Conservation (phyloP, 179 eudicot genomes). For the Nepenthes alata region DNA sequence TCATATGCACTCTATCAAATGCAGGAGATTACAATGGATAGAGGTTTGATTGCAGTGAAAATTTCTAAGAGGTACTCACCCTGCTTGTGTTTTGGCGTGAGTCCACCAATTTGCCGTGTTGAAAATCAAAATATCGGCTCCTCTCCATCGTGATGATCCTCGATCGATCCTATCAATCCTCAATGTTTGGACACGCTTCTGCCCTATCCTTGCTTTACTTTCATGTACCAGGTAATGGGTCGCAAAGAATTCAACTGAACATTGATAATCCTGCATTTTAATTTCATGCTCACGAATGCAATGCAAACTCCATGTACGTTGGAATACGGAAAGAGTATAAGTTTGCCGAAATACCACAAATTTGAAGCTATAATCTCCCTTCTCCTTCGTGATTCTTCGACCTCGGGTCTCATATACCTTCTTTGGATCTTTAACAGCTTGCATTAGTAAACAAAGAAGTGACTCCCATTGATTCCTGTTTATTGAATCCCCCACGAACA, state of each 20-base stretch:
- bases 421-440: constrained; percentile 69
- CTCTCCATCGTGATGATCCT: constrained; percentile 85
- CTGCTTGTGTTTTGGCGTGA: constrained; percentile 80
- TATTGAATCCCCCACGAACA: constrained; percentile 89
- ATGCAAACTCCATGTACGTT: neutral
- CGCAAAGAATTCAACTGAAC: constrained; percentile 81
- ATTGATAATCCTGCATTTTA: constrained; percentile 65
- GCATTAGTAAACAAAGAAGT: constrained; percentile 75
- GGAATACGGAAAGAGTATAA: neutral
- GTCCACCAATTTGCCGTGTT: constrained; percentile 98
- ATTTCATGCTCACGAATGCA: neutral
- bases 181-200: constrained; percentile 63
- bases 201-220: constrained; percentile 74
- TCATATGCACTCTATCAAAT: no score
- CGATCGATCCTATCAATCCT: constrained; percentile 69
- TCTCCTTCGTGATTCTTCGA: constrained; percentile 68
- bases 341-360: constrained; percentile 43
- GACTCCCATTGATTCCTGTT: constrained; percentile 98
- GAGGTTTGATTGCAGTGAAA: no score
- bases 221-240: constrained; percentile 88
- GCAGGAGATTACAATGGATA: no score
- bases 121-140: constrained; percentile 85
- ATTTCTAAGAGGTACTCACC: constrained; percentile 34
- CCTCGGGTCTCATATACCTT: constrained; percentile 78
- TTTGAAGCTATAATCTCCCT: constrained; percentile 65